Base-by-base conservation (phyloP, 495 filamentous ascomycete species). In the Neurospora sp. region DNA sequence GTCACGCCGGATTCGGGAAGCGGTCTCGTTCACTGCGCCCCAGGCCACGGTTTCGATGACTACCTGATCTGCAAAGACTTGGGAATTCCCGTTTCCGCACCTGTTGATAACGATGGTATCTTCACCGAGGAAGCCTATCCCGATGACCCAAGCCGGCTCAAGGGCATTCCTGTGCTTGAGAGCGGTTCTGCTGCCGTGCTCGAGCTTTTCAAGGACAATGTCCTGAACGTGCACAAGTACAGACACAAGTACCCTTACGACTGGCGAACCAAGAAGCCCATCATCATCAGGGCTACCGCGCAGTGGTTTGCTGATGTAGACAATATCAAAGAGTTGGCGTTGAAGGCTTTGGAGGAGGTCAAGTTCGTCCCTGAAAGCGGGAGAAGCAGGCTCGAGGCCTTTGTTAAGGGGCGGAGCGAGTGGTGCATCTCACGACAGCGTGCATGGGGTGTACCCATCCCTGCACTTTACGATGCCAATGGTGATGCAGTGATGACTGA, bases 401-500 rank as follows among this genome's bases (percentile, higher is more conserved):
- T 98, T 78, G 85, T 98, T 38, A 88, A 90, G 76, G 92, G 92
- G 61, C 89, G 96, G 40, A 96, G 88, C 74, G 95, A 98, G 80
- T 99, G 96, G 96, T 99, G 96, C 79, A 97, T 99, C 76, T 98
- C 96, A n/a, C 90, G 96, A 40, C 96, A 99, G 80, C 90, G 96
- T 41, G 92, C 92, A 10, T 99, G 96, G 96, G 96, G 96, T 75
- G 91, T 98, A 20, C 96, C 96, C 0, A 98, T 99, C 72, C 96
- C 96, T 20, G 93, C 93, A 22, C 83, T 99, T 6, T 98, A 96
- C 78, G 87, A 93, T 73, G 85, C 88, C 16, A 87, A 85, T 14
- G 89, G 89, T 4, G 87, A 91, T 53, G 93, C 92, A 9, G 80
- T 96, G 9, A 84, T 97, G 77, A 93, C 90, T 1, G 90, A 90